Conservation (phyloP, 805 yeast species). For the Metschnikowia arizonensis region DNA sequence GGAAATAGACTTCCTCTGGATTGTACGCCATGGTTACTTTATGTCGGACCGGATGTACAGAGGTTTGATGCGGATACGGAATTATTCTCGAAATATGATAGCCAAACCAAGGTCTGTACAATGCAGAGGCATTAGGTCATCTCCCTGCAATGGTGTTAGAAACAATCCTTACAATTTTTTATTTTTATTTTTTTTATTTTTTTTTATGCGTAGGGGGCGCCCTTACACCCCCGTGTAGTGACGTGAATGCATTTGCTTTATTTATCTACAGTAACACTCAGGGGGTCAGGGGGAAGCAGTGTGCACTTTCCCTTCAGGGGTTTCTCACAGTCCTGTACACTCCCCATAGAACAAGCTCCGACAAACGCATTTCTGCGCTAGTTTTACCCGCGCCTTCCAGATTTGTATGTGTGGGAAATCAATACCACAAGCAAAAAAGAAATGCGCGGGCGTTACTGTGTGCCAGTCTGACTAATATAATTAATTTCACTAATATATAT, state of each 20-base stretch:
- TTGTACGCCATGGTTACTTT: too few species aligned
- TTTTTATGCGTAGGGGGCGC: too few species aligned
- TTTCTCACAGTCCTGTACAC: neutral
- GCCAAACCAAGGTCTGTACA: neutral
- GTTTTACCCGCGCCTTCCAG: neutral
- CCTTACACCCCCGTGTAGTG: neutral
- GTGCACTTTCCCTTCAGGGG: neutral
- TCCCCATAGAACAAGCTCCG: neutral
- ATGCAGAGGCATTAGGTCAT: neutral
- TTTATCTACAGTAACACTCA: neutral
- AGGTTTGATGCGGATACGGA: too few species aligned
- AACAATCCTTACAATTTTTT: neutral
- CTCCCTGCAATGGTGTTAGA: neutral
- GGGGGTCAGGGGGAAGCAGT: neutral
- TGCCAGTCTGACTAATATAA: constrained; percentile 2
- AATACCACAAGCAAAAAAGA: constrained; percentile 1
- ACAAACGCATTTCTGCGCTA: neutral
- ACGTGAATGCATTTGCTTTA: neutral
- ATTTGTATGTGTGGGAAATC: neutral
- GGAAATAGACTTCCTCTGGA: too few species aligned
- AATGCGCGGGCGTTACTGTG: constrained; percentile 3
- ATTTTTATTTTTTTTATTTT: too few species aligned
- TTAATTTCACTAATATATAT: neutral
- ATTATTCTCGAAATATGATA: too few species aligned
- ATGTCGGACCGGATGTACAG: too few species aligned